Evolutionary conservation across 495 filamentous ascomycete genomes (phyloP).

Genomic region (Xylaria acuta): DNA sequence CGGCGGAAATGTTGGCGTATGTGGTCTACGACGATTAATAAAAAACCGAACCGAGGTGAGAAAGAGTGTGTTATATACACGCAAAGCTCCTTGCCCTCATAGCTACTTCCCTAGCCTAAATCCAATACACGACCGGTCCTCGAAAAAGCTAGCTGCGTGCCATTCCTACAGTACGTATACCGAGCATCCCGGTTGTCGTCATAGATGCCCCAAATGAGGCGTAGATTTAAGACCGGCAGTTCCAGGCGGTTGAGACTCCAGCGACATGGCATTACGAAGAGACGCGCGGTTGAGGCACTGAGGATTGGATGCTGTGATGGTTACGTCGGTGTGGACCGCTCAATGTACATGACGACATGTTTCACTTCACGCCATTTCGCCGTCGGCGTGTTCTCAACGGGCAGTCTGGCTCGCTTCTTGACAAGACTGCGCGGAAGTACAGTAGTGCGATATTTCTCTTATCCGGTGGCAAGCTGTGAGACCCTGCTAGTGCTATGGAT

Average conservation of each 20-base stretch:
- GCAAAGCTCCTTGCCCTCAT: background rate
- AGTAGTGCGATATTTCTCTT: background rate
- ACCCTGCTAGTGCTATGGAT: background rate
- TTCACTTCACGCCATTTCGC: background rate
- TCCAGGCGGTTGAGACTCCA: background rate
- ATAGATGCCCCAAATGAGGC: conserved; percentile 13
- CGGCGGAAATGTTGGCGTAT: background rate
- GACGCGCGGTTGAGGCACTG: background rate
- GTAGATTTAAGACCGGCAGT: background rate
- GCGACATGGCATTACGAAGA: background rate
- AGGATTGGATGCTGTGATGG: background rate
- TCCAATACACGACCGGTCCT: background rate
- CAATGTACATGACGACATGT: conserved; percentile 17
- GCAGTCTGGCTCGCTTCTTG: background rate
- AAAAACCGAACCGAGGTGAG: background rate
- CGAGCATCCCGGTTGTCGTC: conserved; percentile 19
- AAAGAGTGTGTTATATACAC: conserved; percentile 14
- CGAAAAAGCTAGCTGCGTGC: background rate
- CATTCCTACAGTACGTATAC: background rate
- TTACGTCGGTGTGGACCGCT: conserved; percentile 20
- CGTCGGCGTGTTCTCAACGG: background rate
- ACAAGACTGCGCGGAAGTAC: background rate
- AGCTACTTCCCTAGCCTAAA: background rate
- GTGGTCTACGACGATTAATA: background rate
- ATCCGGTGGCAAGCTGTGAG: background rate